A percentile compares a stretch with the other conserved stretches of the same genome.
phyloP scores from a whole-genome alignment of 306 rosid species.

The Mucuna pruriens region DNA sequence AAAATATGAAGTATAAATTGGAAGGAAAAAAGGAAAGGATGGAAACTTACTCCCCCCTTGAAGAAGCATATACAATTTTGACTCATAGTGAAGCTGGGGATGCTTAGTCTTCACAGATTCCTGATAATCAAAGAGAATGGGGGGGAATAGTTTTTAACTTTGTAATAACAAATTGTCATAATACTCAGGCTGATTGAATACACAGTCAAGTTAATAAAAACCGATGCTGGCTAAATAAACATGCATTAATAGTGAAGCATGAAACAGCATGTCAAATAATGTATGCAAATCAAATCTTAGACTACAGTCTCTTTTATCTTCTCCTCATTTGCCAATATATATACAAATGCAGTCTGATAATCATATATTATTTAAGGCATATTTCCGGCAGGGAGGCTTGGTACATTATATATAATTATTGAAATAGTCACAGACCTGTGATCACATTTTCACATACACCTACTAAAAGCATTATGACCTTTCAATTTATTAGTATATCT shows the following conservation, averaged over 20 bases:
- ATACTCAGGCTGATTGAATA: neutral
- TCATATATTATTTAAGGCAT: neutral
- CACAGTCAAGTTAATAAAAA: slow-evolving; percentile 20
- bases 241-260: slow-evolving; percentile 26
- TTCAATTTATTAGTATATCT: slow-evolving; percentile 10
- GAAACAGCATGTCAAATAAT: slow-evolving; percentile 34
- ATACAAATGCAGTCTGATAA: neutral
- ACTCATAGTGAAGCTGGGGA: slow-evolving; percentile 98
- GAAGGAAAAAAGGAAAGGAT: slow-evolving; percentile 12
- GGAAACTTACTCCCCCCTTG: slow-evolving; percentile 95
- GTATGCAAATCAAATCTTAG: slow-evolving; percentile 22
- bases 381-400: neutral
- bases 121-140: slow-evolving; percentile 50
- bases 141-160: slow-evolving; percentile 10
- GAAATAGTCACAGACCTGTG: neutral
- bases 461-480: neutral
- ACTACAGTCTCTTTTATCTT: neutral
- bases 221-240: slow-evolving; percentile 6
- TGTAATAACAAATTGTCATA: slow-evolving; percentile 28
- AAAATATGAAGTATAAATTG: neutral
- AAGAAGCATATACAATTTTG: slow-evolving; percentile 94
- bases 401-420: neutral
- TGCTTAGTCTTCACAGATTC: slow-evolving; percentile 95
- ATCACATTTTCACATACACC: too few relatives aligned
- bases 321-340: neutral